Evolutionary conservation across 2,329 filamentous ascomycete species (phyloP), one percentile per base, ranked within the genome.

Genomic region (Trichophaea hybrida): DNA sequence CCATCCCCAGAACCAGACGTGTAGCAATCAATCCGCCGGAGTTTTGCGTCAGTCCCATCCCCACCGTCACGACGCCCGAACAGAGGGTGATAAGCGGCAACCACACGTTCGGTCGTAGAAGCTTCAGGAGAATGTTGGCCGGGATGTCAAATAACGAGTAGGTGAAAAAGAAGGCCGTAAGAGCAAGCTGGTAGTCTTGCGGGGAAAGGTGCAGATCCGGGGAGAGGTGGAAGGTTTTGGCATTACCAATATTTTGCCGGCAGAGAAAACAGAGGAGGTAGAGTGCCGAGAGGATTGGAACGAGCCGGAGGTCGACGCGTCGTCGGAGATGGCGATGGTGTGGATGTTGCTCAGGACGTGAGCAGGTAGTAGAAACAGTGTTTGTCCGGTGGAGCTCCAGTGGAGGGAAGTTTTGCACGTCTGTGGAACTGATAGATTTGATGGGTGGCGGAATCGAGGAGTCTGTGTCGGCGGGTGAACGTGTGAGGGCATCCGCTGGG

Each of bases 191-290:
- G 60, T 74, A 74, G 37, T 73, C 67, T 15, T 69, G 65, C 1
- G 70, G 71, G 4, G 68, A 68, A 65, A 73, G 61, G 15, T 67
- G 60, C 40, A 71, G 68, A 24, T 66, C 59, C 40, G 68, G 69
- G 0, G 76, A 70, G 58, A 82, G 73, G 33, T 78, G 78, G 62
- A 81, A 38, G 80, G 75, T 54, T 15, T 79, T 74, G 1, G 79
- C 79, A 62, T 82, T 81, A 31, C 78, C 78, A 17, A 81, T 78
- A 71, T 82, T 82, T 66, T 77, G 79, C 35, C 78, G 72, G 64
- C 81, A 79, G 6, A 81, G 68, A 61, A 81, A 81, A 0, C 77
- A 80, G 0, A 81, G 68, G 5, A 81, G 69, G 65, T 82, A 82
- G 8, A 81, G 76, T 64, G 2, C 67, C 0, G 78, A 78, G 1